Percentiles rank a stretch among this genome's conserved stretches.
Evolutionary conservation across 768 basidiomycete species (phyloP).

Genomic region (Podaxis sp.): DNA sequence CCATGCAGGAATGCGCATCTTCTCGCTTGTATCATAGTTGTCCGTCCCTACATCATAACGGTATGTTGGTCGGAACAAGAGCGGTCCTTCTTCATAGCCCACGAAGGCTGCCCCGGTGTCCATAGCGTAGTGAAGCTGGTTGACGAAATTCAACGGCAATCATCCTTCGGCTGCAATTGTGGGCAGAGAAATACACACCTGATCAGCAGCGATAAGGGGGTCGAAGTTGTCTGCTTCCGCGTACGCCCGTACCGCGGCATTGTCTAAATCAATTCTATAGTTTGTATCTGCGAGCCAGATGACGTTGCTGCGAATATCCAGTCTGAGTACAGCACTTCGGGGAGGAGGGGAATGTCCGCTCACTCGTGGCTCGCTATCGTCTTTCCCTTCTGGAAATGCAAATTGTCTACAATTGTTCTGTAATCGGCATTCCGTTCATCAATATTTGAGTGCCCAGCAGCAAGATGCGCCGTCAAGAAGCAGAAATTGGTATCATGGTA

Average conservation of each 20-base stretch:
- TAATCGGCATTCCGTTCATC: conserved; percentile 94
- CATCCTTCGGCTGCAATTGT: neutral
- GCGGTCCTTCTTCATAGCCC: conserved; percentile 85
- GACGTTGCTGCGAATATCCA: conserved; percentile 60
- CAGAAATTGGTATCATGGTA: conserved; percentile 91
- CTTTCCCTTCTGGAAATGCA: conserved; percentile 90
- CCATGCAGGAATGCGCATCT: conserved; percentile 96
- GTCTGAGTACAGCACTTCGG: neutral
- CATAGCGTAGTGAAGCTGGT: conserved; percentile 72
- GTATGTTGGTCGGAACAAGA: conserved; percentile 94
- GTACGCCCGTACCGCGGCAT: conserved; percentile 71
- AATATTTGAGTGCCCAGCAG: conserved; percentile 90
- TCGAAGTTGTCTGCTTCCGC: conserved; percentile 68
- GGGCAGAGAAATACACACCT: conserved; percentile 49
- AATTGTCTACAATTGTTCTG: conserved; percentile 74
- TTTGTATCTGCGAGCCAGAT: conserved; percentile 96
- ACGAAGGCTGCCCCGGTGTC: conserved; percentile 70
- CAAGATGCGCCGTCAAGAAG: conserved; percentile 93
- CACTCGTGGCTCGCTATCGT: conserved; percentile 90
- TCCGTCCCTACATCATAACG: conserved; percentile 84
- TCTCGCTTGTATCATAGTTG: conserved; percentile 93
- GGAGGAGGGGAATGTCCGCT: conserved; percentile 23
- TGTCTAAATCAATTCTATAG: conserved; percentile 88
- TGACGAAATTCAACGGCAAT: conserved; percentile 6
- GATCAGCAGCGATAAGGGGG: conserved; percentile 77